Base-by-base conservation (phyloP, 257 asterid species). In the Solanum stenotomum region DNA sequence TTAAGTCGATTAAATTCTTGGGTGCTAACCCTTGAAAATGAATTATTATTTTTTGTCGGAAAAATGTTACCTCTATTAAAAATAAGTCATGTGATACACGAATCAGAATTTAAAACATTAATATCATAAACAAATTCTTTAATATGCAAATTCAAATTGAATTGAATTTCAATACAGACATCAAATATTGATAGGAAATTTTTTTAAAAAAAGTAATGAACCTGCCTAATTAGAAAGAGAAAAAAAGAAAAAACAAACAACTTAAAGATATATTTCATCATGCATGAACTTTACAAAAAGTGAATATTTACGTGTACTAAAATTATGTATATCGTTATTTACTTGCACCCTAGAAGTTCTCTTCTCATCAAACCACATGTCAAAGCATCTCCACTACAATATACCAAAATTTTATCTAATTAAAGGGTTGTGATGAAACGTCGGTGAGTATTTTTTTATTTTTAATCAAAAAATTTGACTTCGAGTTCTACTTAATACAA, bases 261-360 rank as follows among this genome's bases (percentile, higher is more conserved):
- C 6, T 14, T n/a, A 81, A 81, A 81, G 42, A 78, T 7, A 29
- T 3, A 81, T 46, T 40, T 46, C 11, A 46, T 44, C 68, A 29
- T 81, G 42, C 29, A 81, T 49, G 40, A 46, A 81, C 85, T 44
- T 81, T 46, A 29, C 10, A 46, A 81, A 74, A 46, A 46, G 85
- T 81, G 11, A 20, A 27, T 27, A 46, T 46, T 27, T 81, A 46
- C 85, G 85, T 81, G 85, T 81, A 81, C 40, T 27, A 81, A 81
- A 5, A 8, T 18, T 27, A 46, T 81, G 68, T 16, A 70, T 31
- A 46, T 29, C 3, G 22, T 29, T 46, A 31, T 81, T 81, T 81
- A 81, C 42, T 46, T 81, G 85, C 68, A 29, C 68, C 27, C 2
- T 16, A 81, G 1, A 29, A 46, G 29, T 81, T 81, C 1, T 46